Percentiles rank a stretch among this genome's conserved stretches.
phyloP scores from a whole-genome alignment of 2,329 filamentous ascomycete species.

The Endothia cerciana region DNA sequence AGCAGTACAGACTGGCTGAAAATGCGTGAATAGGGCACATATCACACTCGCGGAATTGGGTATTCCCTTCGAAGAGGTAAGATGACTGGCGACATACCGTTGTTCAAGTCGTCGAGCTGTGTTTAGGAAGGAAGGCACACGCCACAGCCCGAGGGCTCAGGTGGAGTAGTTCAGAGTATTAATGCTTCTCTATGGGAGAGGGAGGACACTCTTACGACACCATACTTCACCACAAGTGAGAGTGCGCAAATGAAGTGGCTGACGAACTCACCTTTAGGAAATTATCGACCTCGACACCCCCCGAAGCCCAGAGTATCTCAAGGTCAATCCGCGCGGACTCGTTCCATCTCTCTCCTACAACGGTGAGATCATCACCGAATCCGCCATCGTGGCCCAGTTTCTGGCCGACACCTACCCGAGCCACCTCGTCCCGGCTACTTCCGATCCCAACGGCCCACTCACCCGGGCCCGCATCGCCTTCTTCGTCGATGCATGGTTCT shows the following conservation, averaged over 20 bases:
- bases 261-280: slow-evolving; percentile 41
- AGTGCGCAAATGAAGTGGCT: not conserved
- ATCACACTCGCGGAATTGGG: slow-evolving; percentile 70
- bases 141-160: no score
- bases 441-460: slow-evolving; percentile 58
- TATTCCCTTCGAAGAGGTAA: slow-evolving; percentile 64
- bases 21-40: slow-evolving; percentile 61
- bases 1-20: not conserved
- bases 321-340: slow-evolving; percentile 78
- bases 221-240: not conserved
- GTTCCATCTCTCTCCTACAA: slow-evolving; percentile 73
- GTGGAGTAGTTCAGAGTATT: no score
- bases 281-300: slow-evolving; percentile 72
- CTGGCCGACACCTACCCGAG: slow-evolving; percentile 70
- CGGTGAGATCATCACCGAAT: slow-evolving; percentile 72
- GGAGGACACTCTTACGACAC: not conserved
- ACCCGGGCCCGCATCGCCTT: slow-evolving; percentile 69
- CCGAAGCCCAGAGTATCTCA: slow-evolving; percentile 73
- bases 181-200: no score
- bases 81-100: not conserved
- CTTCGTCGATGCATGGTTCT: slow-evolving; percentile 72
- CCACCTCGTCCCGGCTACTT: slow-evolving; percentile 63
- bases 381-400: slow-evolving; percentile 73
- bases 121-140: not conserved
- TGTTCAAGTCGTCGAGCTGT: not conserved